These are phyloP conservation scores for Bruguiera parviflora DNA, from an alignment of 345 rosid genomes.

Conservation along the genomic window DNA sequence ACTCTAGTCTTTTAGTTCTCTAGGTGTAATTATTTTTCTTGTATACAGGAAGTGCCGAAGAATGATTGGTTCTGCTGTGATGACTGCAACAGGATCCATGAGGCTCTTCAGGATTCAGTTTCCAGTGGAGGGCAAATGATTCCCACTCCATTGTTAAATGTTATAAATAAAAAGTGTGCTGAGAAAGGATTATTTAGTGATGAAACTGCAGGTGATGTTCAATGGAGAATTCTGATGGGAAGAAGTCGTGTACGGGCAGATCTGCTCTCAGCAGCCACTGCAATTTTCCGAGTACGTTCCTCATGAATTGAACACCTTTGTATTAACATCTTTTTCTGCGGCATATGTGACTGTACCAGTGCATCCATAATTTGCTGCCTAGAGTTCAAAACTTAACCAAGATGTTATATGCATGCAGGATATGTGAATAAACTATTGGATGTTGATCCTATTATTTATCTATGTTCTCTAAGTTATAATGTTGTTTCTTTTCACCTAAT, in stretches of 20 bases:
- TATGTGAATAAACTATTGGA: too few species aligned
- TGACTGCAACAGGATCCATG: conserved; percentile 66
- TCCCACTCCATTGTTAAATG: conserved; percentile 45
- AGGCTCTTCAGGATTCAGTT: conserved; percentile 57
- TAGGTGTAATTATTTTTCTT: conserved; percentile 7
- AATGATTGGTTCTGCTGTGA: conserved; percentile 89
- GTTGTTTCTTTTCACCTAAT: conserved; percentile 5
- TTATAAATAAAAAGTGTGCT: conserved; percentile 55
- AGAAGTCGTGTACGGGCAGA: conserved; percentile 68
- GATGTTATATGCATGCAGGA: too few species aligned
- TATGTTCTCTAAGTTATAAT: neutral
- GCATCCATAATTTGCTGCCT: too few species aligned
- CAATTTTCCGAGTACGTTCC: conserved; percentile 73
- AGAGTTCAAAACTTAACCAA: too few species aligned
- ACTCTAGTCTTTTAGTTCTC: conserved; percentile 9
- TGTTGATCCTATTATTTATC: too few species aligned
- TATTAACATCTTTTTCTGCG: neutral
- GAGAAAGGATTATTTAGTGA: conserved; percentile 65
- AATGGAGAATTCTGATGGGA: conserved; percentile 79
- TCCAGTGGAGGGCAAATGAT: conserved; percentile 54
- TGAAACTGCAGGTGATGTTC: conserved; percentile 41
- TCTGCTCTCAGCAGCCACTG: conserved; percentile 74
- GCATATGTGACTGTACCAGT: too few species aligned
- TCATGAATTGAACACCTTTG: neutral
- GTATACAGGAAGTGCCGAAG: conserved; percentile 69